phyloP scores from a whole-genome alignment of 2,329 filamentous ascomycete species.

The Gaeumannomyces sp. region DNA sequence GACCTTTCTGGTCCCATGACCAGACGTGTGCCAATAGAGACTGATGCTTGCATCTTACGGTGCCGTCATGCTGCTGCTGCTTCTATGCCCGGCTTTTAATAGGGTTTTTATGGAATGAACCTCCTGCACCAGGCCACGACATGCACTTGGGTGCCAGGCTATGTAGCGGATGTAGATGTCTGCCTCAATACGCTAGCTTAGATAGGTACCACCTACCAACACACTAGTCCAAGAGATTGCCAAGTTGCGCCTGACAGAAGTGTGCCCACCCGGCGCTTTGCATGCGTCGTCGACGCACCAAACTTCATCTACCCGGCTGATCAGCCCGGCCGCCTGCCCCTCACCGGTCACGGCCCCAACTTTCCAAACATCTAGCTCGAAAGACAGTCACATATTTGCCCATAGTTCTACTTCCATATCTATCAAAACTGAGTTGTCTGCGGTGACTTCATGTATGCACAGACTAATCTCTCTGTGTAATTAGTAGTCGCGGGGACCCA shows the following conservation, averaged over 20 bases:
- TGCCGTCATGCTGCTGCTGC: neutral
- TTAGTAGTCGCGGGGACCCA: too few species aligned
- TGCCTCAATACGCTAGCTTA: too few species aligned
- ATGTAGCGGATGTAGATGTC: too few species aligned
- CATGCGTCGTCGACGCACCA: neutral
- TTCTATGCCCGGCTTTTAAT: neutral
- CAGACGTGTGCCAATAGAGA: neutral
- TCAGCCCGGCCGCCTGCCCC: neutral
- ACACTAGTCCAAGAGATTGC: neutral
- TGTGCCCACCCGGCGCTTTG: neutral
- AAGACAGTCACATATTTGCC: neutral
- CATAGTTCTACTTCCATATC: too few species aligned
- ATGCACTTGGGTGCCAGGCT: neutral
- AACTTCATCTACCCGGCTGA: neutral
- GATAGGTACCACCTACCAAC: too few species aligned
- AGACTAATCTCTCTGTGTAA: too few species aligned
- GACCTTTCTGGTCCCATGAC: neutral
- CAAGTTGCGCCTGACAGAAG: neutral
- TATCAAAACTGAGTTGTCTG: too few species aligned
- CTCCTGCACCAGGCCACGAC: neutral
- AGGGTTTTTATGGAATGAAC: neutral
- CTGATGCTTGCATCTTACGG: neutral
- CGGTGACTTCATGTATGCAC: too few species aligned
- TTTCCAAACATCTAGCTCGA: neutral
- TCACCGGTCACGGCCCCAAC: neutral